phyloP scores from a whole-genome alignment of 257 asterid species.

The Leonotis leonurus region DNA sequence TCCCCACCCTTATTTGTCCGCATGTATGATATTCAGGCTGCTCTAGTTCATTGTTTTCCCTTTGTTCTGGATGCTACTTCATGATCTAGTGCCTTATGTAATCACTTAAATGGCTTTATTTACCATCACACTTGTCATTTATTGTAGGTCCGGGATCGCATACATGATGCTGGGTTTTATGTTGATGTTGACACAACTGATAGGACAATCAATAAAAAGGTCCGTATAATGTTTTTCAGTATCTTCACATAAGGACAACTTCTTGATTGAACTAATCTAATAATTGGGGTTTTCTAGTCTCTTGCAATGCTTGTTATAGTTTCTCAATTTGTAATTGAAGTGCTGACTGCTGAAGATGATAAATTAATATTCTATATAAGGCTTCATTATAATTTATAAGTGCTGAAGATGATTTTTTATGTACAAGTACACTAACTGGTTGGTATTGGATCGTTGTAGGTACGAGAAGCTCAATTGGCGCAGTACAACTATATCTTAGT shows the following conservation, averaged over 20 bases:
- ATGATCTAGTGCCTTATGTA: background rate
- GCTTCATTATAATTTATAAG: too few relatives aligned
- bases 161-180: slow-evolving; percentile 70
- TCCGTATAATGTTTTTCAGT: too few relatives aligned
- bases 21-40: background rate
- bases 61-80: background rate
- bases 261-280: too few relatives aligned
- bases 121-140: background rate
- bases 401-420: too few relatives aligned
- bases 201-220: slow-evolving; percentile 93
- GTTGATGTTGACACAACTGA: slow-evolving; percentile 88
- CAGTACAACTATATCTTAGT: slow-evolving; percentile 92
- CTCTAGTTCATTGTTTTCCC: background rate
- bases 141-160: slow-evolving; percentile 57
- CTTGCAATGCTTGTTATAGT: background rate
- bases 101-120: background rate
- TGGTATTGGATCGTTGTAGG: slow-evolving; percentile 36
- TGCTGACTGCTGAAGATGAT: too few relatives aligned
- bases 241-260: too few relatives aligned
- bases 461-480: slow-evolving; percentile 86
- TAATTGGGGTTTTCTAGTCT: background rate
- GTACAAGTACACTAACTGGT: background rate
- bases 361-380: too few relatives aligned
- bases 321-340: background rate
- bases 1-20: background rate